These are phyloP conservation scores for Metarhizium sp. DNA, from an alignment of 2,329 filamentous ascomycete species.

Conservation along the genomic window DNA sequence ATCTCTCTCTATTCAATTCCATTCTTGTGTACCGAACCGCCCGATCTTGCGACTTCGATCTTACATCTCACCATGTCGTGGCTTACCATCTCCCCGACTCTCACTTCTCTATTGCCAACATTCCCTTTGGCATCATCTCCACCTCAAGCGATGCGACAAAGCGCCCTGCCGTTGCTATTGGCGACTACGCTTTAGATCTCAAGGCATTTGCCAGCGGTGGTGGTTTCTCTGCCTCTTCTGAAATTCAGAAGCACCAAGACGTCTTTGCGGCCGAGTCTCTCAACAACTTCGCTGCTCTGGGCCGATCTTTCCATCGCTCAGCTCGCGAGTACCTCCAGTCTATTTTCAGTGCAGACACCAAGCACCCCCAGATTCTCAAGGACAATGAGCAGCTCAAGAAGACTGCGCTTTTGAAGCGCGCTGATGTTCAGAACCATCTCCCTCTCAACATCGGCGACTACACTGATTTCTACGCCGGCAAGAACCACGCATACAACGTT, in stretches of 20 bases:
- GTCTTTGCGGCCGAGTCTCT: constrained; percentile 20
- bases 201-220: constrained; percentile 42
- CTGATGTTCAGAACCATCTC: constrained; percentile 55
- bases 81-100: constrained; percentile 16
- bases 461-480: constrained; percentile 75
- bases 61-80: constrained; percentile 11
- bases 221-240: constrained; percentile 27
- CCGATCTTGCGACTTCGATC: not conserved
- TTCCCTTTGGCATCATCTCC: constrained; percentile 76
- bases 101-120: constrained; percentile 65
- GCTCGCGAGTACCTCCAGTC: constrained; percentile 62
- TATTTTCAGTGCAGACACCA: constrained; percentile 46
- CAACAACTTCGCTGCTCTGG: constrained; percentile 38
- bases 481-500: constrained; percentile 64
- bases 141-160: constrained; percentile 45
- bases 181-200: constrained; percentile 62
- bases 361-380: constrained; percentile 20
- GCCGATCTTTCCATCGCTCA: constrained; percentile 58
- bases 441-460: constrained; percentile 75
- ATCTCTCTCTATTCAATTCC: not conserved
- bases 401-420: constrained; percentile 17
- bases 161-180: constrained; percentile 63
- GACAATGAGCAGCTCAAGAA: constrained; percentile 24
- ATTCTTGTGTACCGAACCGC: not conserved
- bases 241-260: constrained; percentile 15